phyloP scores from a whole-genome alignment of 2,329 filamentous ascomycete species.

The Claviceps africana region DNA sequence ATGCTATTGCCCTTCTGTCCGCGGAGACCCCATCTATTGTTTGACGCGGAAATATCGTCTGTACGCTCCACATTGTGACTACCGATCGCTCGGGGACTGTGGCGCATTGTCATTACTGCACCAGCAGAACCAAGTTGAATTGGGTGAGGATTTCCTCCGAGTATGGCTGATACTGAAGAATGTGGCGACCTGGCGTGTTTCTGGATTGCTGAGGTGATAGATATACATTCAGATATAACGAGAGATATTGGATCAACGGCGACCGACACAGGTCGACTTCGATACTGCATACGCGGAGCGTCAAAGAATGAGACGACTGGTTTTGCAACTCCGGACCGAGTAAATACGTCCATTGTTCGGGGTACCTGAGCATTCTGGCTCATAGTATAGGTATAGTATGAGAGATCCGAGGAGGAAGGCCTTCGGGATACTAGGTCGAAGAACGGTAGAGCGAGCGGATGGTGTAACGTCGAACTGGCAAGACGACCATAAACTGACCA shows the following conservation, averaged over 20 bases:
- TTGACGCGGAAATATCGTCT: slow-evolving; percentile 38
- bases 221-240: slow-evolving; percentile 97
- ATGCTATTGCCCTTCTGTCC: slow-evolving; percentile 95
- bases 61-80: slow-evolving; percentile 25
- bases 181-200: slow-evolving; percentile 95
- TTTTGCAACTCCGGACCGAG: neutral
- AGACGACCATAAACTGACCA: neutral
- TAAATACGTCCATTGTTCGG: neutral
- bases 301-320: slow-evolving; percentile 9
- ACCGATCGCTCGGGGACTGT: slow-evolving; percentile 24
- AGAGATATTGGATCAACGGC: slow-evolving; percentile 83
- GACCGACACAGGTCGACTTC: slow-evolving; percentile 54
- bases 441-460: neutral
- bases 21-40: slow-evolving; percentile 81
- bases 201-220: slow-evolving; percentile 93
- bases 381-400: neutral
- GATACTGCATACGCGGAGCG: slow-evolving; percentile 40
- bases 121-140: slow-evolving; percentile 38
- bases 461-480: neutral
- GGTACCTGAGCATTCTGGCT: slow-evolving; percentile 2
- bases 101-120: slow-evolving; percentile 25
- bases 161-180: slow-evolving; percentile 87
- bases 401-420: neutral
- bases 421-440: neutral
- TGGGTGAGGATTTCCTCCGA: slow-evolving; percentile 59